phyloP scores from a whole-genome alignment of 148 eudicot genomes.

The Camellia sinensis region DNA sequence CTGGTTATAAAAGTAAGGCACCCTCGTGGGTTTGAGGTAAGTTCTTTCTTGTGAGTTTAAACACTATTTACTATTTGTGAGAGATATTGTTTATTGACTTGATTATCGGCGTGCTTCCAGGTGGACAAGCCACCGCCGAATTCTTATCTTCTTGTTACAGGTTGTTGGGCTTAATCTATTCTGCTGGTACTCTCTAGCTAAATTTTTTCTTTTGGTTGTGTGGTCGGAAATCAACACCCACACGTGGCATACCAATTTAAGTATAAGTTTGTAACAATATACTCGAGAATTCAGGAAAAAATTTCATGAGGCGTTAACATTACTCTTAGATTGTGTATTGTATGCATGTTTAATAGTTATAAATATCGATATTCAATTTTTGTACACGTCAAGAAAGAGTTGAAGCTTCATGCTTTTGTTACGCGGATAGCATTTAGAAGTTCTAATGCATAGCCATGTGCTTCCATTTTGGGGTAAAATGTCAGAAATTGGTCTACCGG shows the following conservation, averaged over 20 bases:
- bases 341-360: background rate
- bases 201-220: no score
- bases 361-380: background rate
- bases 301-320: background rate
- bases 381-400: background rate
- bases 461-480: background rate
- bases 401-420: background rate
- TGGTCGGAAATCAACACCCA: no score
- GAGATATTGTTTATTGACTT: no score
- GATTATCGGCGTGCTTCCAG: no score
- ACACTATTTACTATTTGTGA: no score
- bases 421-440: background rate
- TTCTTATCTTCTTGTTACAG: no score
- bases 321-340: background rate
- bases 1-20: no score
- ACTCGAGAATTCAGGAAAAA: background rate
- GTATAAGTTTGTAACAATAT: conserved; percentile 15
- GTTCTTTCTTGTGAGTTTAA: no score
- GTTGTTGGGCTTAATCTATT: no score
- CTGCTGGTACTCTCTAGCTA: no score
- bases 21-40: no score
- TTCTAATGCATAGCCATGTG: background rate
- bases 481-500: background rate
- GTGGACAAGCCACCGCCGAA: no score
- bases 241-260: conserved; percentile 60